Evolutionary conservation across 2,329 filamentous ascomycete genomes (phyloP).

Genomic region (Verticillium zaregamsianum): DNA sequence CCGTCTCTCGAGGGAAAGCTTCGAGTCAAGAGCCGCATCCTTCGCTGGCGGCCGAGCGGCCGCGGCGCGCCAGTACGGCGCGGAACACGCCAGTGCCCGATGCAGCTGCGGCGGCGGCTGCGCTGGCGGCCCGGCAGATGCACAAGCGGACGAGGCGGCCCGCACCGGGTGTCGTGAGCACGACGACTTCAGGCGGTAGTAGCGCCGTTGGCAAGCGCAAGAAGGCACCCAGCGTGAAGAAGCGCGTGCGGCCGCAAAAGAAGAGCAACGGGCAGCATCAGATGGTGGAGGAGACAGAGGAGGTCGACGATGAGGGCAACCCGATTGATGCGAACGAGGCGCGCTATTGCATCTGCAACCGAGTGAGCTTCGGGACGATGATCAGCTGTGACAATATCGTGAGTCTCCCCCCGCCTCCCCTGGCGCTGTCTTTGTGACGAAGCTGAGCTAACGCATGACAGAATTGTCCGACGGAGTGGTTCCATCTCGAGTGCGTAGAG

Average conservation of each 20-base stretch:
- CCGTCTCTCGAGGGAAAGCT: slow-evolving; percentile 44
- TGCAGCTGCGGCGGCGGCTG: slow-evolving; percentile 16
- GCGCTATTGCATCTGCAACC: slow-evolving; percentile 72
- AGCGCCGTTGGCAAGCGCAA: slow-evolving; percentile 70
- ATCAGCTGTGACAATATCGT: slow-evolving; percentile 79
- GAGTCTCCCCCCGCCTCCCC: slow-evolving; percentile 32
- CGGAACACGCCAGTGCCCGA: slow-evolving; percentile 55
- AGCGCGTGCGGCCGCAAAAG: slow-evolving; percentile 51
- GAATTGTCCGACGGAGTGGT: slow-evolving; percentile 80
- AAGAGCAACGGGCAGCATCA: slow-evolving; percentile 38
- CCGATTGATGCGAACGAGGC: slow-evolving; percentile 72
- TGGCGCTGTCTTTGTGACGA: not conserved
- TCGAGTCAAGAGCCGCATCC: slow-evolving; percentile 45
- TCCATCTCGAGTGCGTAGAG: slow-evolving; percentile 74
- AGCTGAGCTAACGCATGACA: slow-evolving; percentile 20
- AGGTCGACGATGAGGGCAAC: slow-evolving; percentile 65
- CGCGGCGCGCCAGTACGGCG: slow-evolving; percentile 52
- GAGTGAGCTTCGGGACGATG: slow-evolving; percentile 80
- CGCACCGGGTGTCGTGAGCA: slow-evolving; percentile 67
- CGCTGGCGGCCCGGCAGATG: slow-evolving; percentile 18
- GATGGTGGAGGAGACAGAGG: slow-evolving; percentile 45
- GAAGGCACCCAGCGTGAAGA: slow-evolving; percentile 53
- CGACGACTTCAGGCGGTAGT: slow-evolving; percentile 55
- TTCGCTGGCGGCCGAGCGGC: slow-evolving; percentile 47
- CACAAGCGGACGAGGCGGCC: slow-evolving; percentile 63